Evolutionary conservation across 2,329 filamentous ascomycete genomes (phyloP), one percentile per base, ranked within the genome.

Genomic region (Xylaria sp.): DNA sequence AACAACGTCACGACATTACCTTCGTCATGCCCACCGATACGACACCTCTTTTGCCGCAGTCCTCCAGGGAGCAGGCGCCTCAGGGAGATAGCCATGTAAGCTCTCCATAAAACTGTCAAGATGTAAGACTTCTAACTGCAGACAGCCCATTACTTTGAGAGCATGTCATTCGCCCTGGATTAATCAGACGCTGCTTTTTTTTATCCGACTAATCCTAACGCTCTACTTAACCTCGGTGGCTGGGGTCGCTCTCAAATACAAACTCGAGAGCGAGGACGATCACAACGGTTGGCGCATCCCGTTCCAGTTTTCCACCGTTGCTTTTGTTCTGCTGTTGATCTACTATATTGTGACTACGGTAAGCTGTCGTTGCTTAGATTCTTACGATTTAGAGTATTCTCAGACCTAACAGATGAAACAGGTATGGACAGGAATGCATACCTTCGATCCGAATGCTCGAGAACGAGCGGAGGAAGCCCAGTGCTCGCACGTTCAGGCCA

Each of bases 151-250:
- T 15, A 86, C 84, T 65, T 79, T 86, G 15, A 83, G 84, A 72
- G 83, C 81, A 55, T 83, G 82, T 46, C 85, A 86, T 69, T 87
- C 85, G 1, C 82, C 84, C 23, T 87, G 85, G 83, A 81, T 87
- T 56, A 81, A 80, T 30, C 84, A 86, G 68, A 81, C 81, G 53
- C 64, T 78, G 34, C 79, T 87, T 55, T 80, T 84, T 57, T 76
- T 78, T 63, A 71, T 86, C 23, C 83, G 85, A 48, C 79, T 80
- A 12, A 48, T 79, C 3, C 69, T 85, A 12, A 70, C 85, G 23
- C 78, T 76, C 6, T 85, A 86, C 72, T 77, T 86, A 39, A 76
- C 80, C 7, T 80, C 78, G 18, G 77, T 81, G 1, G 79, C 77
- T 13, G 78, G 78, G 62, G 79, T 86, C 74, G 76, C 83, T 9